Evolutionary conservation across 192 early-diverging fungal species (phyloP), one percentile per base, ranked within the genome.

Genomic region (Dispira simplex): DNA sequence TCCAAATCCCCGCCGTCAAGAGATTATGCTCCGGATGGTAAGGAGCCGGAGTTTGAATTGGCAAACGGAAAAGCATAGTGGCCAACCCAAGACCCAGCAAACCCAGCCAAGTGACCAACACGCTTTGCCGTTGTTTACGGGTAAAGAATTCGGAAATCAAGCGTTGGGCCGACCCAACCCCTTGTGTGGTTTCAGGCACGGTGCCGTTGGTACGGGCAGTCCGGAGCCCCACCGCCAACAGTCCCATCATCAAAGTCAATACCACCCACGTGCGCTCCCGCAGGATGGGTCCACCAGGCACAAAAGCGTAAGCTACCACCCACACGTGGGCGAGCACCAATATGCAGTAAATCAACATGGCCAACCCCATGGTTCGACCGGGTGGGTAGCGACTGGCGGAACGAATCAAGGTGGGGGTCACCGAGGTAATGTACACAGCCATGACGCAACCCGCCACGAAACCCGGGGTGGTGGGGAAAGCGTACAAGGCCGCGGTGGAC

Each of bases 251-350:
- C 11, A 79, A 70, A 0, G 73, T 57, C 68, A 90, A 67, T 14
- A 90, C 74, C 54, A 80, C 79, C 71, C 88, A 81, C 8, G 88
- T 88, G 64, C 77, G 85, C 76, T 90, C 88, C 48, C 88, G 76
- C 64, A 83, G 73, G 47, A 81, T 66, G 32, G 79, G 81, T 45
- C 88, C 88, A 46, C 81, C 88, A 13, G 88, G 88, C 23, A 90
- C 88, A 76, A 90, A 90, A 56, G 79, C 88, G 54, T 90, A 90
- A 6, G 88, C 88, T 8, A 90, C 88, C 6, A 83, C 81, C 86
- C 86, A 90, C 8, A 88, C 84, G 54, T 88, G 85, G 11, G 76
- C 85, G 18, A 90, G 70, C 51, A 83, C 83, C 25, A 90, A 68
- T 11, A 87, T 62, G 68, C 86, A 89, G 68, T 88, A 88, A 62